phyloP scores from a whole-genome alignment of 306 rosid species.

The Fragaria nilgerrensis region DNA sequence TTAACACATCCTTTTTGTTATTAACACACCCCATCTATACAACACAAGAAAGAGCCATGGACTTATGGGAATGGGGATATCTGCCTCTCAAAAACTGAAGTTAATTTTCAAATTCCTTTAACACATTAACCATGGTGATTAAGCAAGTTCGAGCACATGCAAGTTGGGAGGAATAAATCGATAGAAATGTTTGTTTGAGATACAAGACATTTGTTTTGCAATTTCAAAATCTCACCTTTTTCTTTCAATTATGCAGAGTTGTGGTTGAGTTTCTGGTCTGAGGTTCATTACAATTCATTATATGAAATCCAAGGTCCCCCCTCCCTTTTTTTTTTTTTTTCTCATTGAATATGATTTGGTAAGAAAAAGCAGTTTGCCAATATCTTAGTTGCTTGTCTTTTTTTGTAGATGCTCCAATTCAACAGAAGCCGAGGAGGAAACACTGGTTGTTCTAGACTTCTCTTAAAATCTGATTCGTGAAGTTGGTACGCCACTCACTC shows the following conservation, averaged over 20 bases:
- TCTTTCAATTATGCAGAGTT: slow-evolving; percentile 56
- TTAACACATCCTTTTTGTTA: neutral
- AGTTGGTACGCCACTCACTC: slow-evolving; percentile 5
- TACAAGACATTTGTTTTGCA: neutral
- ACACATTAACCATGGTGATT: neutral
- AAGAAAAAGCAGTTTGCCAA: slow-evolving; percentile 15
- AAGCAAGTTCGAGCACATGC: neutral
- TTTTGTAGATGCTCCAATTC: slow-evolving; percentile 61
- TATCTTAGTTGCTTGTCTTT: slow-evolving; percentile 16
- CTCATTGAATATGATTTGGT: neutral
- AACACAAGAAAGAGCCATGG: neutral
- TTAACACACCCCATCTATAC: too few species aligned
- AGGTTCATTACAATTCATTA: slow-evolving; percentile 85
- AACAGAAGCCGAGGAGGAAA: slow-evolving; percentile 61
- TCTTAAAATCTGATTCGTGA: slow-evolving; percentile 34
- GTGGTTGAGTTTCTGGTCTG: slow-evolving; percentile 98
- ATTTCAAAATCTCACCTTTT: slow-evolving; percentile 11
- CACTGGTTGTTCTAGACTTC: slow-evolving; percentile 85
- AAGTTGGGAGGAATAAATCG: neutral
- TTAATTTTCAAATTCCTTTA: neutral
- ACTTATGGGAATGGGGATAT: neutral
- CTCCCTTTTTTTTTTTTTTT: neutral
- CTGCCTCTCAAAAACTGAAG: neutral
- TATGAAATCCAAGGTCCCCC: slow-evolving; percentile 58
- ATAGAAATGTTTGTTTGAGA: neutral